Base-by-base conservation (phyloP, 495 filamentous ascomycete species). In the Aspergillus panamensis region DNA sequence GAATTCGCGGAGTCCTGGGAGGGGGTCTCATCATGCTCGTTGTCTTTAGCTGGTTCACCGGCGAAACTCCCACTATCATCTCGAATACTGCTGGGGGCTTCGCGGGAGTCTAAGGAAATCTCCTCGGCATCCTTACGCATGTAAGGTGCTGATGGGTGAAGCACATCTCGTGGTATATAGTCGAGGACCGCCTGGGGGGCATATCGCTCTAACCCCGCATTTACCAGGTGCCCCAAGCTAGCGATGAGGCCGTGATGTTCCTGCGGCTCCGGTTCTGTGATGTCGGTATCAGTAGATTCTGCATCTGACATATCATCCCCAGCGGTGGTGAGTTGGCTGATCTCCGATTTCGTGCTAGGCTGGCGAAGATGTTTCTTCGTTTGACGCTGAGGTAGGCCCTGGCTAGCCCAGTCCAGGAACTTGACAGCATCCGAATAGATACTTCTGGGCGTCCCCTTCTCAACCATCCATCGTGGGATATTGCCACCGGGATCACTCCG, bases 401-500 rank as follows among this genome's bases (percentile, higher is more conserved):
- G 73, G 49, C 82, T 80, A 8, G 92, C 84, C 93, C 93, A 97
- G 50, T 92, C 79, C 6, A 97, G 64, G 62, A 97, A 96, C 73
- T 90, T 93, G 51, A 77, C 82, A 0, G 92, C 91, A 68, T 97
- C 93, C 21, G 76, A 73, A 14, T 90, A 84, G 59, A 97, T 95
- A 17, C 91, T 87, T 10, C 80, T 82, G 0, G 93, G 93, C 1
- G 93, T 97, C 39, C 90, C 90, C 66, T 91, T 84, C 70, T 97
- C 94, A 19, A 97, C 89, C 87, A 97, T 89, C 74, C 94, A 97
- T 29, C 90, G 81, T 0, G 93, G 93, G 8, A 97, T 92, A 53
- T 83, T 94, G 32, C 93, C 94, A 20, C 94, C 93, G 0, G 93
- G 93, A 62, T 97, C 91, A 69, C 87, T 92, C n/a, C 93, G 78